Percentiles rank a stretch among this genome's conserved stretches.
Conservation (phyloP, 192 early-diverging fungal genomes). For the Phlyctochytrium planicorne region DNA sequence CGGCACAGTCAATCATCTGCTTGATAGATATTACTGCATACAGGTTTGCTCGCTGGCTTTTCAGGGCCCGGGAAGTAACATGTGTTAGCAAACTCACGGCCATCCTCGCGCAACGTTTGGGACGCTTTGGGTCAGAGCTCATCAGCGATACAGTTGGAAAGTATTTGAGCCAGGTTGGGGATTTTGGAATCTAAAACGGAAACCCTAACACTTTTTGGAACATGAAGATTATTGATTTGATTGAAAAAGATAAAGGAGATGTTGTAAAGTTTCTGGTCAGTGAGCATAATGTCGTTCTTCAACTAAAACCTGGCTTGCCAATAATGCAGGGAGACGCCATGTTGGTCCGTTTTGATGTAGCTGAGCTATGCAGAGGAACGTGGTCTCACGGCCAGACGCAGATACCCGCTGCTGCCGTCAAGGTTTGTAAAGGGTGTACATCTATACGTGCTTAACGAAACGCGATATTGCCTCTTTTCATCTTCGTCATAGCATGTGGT, state of each 20-base stretch:
- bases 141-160: slow-evolving; percentile 5
- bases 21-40: slow-evolving; percentile 1
- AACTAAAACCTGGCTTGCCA: too few species aligned
- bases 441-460: background rate
- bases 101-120: background rate
- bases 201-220: too few species aligned
- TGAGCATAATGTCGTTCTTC: too few species aligned
- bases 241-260: slow-evolving; percentile 1
- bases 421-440: too few species aligned
- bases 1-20: too few species aligned
- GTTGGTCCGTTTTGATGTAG: background rate
- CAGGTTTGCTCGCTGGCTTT: background rate
- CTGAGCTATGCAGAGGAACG: background rate
- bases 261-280: slow-evolving; percentile 3
- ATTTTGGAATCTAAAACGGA: too few species aligned
- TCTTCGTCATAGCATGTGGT: background rate
- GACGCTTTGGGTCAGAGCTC: background rate
- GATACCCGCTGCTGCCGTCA: too few species aligned
- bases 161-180: slow-evolving; percentile 5
- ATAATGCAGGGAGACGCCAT: slow-evolving; percentile 1
- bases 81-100: background rate
- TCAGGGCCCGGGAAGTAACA: too few species aligned
- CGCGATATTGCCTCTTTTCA: background rate
- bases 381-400: too few species aligned
- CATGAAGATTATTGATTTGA: slow-evolving; percentile 6